Conservation (phyloP, 2,329 filamentous ascomycete genomes). For the Knoxdaviesia proteae region DNA sequence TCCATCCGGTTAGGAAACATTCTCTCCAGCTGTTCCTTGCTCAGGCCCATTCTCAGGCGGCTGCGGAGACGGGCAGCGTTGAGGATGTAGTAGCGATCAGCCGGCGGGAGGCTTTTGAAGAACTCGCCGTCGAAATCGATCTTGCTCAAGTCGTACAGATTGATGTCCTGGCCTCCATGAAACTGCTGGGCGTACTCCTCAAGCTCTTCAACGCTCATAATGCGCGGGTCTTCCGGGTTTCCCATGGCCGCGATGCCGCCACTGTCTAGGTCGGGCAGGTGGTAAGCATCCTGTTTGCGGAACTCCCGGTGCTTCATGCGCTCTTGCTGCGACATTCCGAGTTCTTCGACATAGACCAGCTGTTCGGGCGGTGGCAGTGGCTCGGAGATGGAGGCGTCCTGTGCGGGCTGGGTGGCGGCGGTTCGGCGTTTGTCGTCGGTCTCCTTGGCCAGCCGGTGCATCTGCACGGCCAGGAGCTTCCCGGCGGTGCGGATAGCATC, state of each 20-base stretch:
- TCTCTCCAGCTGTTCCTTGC: constrained; percentile 80
- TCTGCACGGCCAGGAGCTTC: constrained; percentile 79
- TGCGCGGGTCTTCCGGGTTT: constrained; percentile 72
- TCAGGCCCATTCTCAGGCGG: constrained; percentile 81
- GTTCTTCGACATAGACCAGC: constrained; percentile 77
- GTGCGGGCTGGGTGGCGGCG: constrained; percentile 14
- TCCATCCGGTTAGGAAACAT: constrained; percentile 99
- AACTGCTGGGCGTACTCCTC: constrained; percentile 90
- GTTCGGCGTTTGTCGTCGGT: constrained; percentile 38
- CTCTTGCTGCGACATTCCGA: constrained; percentile 61
- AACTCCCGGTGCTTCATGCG: constrained; percentile 57
- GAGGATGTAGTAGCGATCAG: constrained; percentile 89
- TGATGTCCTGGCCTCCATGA: constrained; percentile 76
- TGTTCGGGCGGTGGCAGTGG: neutral
- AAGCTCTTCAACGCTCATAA: constrained; percentile 89
- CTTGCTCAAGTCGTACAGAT: constrained; percentile 89
- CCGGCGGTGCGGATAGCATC: constrained; percentile 85
- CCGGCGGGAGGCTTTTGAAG: constrained; percentile 73
- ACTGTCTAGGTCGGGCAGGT: constrained; percentile 62
- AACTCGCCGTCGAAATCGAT: constrained; percentile 96
- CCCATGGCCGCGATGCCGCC: constrained; percentile 70
- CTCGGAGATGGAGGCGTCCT: constrained; percentile 19
- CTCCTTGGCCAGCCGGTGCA: constrained; percentile 77
- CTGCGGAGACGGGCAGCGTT: constrained; percentile 82
- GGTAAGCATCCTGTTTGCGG: constrained; percentile 83